Percentiles rank a stretch among this genome's conserved stretches.
phyloP scores from a whole-genome alignment of 352 stramenopile genomes.

The Globisporangium viniferum region DNA sequence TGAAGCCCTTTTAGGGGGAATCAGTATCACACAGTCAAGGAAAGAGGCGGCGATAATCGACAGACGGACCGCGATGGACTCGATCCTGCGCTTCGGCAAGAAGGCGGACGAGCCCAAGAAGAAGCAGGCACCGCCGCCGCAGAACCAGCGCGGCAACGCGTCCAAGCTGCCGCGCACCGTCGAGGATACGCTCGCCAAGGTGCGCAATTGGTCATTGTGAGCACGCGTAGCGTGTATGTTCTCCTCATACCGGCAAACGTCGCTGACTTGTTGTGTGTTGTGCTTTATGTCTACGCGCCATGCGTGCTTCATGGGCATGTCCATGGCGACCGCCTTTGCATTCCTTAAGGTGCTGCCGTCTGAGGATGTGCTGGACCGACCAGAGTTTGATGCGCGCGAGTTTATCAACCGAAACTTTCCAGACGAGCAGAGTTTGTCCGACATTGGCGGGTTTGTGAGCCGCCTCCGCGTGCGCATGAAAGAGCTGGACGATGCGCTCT shows the following conservation, averaged over 20 bases:
- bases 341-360: constrained; percentile 58
- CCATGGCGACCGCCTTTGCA: background rate
- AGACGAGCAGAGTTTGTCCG: constrained; percentile 73
- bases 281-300: background rate
- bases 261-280: background rate
- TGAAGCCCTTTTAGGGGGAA: background rate
- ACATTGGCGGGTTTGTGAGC: constrained; percentile 85
- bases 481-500: constrained; percentile 78
- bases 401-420: constrained; percentile 94
- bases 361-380: constrained; percentile 82
- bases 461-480: constrained; percentile 75
- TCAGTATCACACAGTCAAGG: background rate
- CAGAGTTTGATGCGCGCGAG: constrained; percentile 89
- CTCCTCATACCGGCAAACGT: background rate
- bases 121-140: constrained; percentile 11
- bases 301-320: background rate
- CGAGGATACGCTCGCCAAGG: constrained; percentile 51
- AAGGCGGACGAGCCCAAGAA: constrained; percentile 19
- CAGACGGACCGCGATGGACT: constrained; percentile 9
- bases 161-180: constrained; percentile 51
- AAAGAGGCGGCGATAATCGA: background rate
- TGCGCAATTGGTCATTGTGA: constrained; percentile 11
- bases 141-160: constrained; percentile 22
- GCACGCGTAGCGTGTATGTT: background rate
- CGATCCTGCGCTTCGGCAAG: constrained; percentile 19